Conservation (phyloP, 202 grass and related monocot genomes). For the Zoysia matrella region DNA sequence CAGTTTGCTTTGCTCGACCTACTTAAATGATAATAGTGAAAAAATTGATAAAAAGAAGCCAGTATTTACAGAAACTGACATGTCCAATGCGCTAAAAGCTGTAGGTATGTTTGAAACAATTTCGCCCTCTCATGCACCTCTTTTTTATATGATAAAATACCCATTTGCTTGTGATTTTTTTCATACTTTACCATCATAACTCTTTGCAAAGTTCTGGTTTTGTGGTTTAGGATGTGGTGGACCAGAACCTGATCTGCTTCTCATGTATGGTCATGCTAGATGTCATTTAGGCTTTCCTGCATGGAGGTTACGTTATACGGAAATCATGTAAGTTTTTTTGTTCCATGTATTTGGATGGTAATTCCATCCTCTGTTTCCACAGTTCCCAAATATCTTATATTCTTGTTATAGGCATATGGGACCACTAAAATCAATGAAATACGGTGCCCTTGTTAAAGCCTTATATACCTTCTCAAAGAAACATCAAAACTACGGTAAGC, state of each 20-base stretch:
- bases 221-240: constrained; percentile 47
- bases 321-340: constrained; percentile 69
- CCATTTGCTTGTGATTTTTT: too few species aligned
- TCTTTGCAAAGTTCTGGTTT: too few species aligned
- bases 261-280: constrained; percentile 73
- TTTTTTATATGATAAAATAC: too few species aligned
- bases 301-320: constrained; percentile 82
- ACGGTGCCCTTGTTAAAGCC: constrained; percentile 44
- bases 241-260: constrained; percentile 78
- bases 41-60: too few species aligned
- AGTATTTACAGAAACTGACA: constrained; percentile 49
- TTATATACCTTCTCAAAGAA: constrained; percentile 71
- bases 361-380: too few species aligned
- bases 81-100: constrained; percentile 58
- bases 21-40: neutral
- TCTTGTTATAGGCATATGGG: constrained; percentile 61
- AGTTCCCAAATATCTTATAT: too few species aligned
- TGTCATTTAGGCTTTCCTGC: constrained; percentile 86
- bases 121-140: too few species aligned
- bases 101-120: constrained; percentile 49
- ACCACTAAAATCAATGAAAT: neutral
- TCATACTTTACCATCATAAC: too few species aligned
- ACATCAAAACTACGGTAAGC: constrained; percentile 77
- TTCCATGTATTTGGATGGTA: too few species aligned
- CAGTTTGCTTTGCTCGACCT: constrained; percentile 59